These are phyloP conservation scores for Mortierella sp. DNA, from an alignment of 371 early-diverging fungal species.

Conservation along the genomic window DNA sequence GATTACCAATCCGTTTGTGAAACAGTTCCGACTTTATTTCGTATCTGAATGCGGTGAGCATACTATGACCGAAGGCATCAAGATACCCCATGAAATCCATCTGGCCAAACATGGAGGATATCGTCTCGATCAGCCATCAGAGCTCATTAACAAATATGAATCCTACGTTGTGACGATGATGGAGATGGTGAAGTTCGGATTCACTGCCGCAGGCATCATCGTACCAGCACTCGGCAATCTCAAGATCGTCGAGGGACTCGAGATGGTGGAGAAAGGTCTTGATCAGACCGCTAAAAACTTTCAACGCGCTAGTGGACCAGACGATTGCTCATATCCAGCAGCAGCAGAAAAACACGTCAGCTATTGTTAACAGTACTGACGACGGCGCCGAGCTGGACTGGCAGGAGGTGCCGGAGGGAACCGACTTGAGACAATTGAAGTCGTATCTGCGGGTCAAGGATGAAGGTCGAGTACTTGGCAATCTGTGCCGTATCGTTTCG, in stretches of 20 bases:
- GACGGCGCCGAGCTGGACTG: no score
- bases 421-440: no score
- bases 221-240: slow-evolving; percentile 2
- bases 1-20: background rate
- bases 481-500: no score
- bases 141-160: slow-evolving; percentile 15
- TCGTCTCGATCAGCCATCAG: slow-evolving; percentile 1
- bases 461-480: no score
- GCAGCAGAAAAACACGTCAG: no score
- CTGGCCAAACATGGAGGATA: slow-evolving; percentile 15
- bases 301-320: background rate
- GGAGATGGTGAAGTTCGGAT: slow-evolving; percentile 9
- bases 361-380: no score
- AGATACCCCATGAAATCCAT: slow-evolving; percentile 13
- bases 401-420: no score
- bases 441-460: no score
- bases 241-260: background rate
- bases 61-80: background rate
- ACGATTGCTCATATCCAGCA: background rate
- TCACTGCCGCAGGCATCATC: background rate
- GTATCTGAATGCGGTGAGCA: slow-evolving; percentile 24
- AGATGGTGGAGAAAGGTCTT: no score
- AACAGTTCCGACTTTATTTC: slow-evolving; percentile 14
- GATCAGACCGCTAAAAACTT: background rate
- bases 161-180: slow-evolving; percentile 2